These are phyloP conservation scores for Singerocomus inundabilis DNA, from an alignment of 1,284 basidiomycete genomes.

Conservation along the genomic window DNA sequence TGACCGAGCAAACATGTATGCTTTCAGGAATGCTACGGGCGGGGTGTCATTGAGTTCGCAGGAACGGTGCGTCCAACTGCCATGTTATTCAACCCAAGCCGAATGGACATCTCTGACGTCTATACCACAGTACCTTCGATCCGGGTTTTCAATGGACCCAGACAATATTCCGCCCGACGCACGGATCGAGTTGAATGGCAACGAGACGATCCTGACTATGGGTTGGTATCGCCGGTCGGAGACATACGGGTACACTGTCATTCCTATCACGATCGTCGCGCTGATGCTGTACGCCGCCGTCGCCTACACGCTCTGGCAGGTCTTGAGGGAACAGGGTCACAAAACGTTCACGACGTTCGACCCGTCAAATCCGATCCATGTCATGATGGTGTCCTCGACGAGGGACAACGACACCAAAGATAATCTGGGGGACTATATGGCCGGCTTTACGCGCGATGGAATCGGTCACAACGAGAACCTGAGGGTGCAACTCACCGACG, in stretches of 20 bases:
- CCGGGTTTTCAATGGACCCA: constrained; percentile 14
- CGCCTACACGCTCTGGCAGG: constrained; percentile 13
- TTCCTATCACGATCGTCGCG: constrained; percentile 13
- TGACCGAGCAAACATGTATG: not conserved
- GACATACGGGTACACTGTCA: constrained; percentile 7
- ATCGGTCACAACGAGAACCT: not conserved
- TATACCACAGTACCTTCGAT: constrained; percentile 14
- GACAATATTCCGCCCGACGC: not conserved
- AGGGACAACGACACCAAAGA: not conserved
- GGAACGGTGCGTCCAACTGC: constrained; percentile 8
- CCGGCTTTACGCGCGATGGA: not conserved
- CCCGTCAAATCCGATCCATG: constrained; percentile 16
- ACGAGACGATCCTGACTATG: constrained; percentile 9
- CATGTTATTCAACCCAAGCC: not conserved
- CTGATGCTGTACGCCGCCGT: constrained; percentile 8
- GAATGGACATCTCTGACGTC: not conserved
- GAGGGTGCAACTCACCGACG: not conserved
- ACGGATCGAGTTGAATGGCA: not conserved
- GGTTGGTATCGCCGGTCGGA: constrained; percentile 8
- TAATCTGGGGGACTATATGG: not conserved
- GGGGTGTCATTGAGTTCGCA: constrained; percentile 17
- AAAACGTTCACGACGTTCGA: constrained; percentile 7
- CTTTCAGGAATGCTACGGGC: constrained; percentile 18
- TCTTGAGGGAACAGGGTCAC: not conserved
- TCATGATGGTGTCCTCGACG: constrained; percentile 17